Base-by-base conservation (phyloP, 2,329 filamentous ascomycete genomes). In the Lasiodiplodia sp. region DNA sequence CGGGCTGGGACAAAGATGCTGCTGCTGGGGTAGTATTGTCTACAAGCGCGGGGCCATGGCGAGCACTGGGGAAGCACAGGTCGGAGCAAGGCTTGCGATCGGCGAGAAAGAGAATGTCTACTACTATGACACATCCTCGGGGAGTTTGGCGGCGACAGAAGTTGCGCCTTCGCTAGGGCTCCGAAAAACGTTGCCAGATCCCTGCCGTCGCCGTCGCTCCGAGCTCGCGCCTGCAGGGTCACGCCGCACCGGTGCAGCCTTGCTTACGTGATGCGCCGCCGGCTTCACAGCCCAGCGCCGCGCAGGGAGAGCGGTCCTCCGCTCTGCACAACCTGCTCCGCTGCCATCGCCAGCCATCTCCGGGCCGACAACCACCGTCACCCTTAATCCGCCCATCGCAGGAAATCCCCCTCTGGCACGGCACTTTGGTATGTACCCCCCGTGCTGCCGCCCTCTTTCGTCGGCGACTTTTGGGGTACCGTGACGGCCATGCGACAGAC, bases 101-200 rank as follows among this genome's bases (percentile, higher is more conserved):
- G 44, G 31, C 60, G 31, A 16, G 31, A 38, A 40, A 28, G 18
- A 52, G 40, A 55, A 44, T 28, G 51, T 28, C 34, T 52, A 64
- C 51, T 64, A 56, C 66, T 62, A 53, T 68, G 66, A 68, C 66
- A 68, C 66, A 68, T 68, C 47, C 25, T 40, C 44, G 55, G 66
- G 56, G 66, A 68, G 28, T 64, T 64, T 64, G 60, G 60, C 60
- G 60, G 60, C 18, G 44, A 64, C n/a, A 52, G n/a, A 60, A 38
- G 60, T 64, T 64, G 60, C 60, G 60, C 44, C 60, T 64, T 52
- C 44, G 60, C 44, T 51, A 47, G 40, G 58, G 58, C 34, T 28
- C 44, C 58, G 31, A 64, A 64, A 64, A 49, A 60, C 55, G 53
- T 67, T 67, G 40, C 47, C 62, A 53, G 49, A 53, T 40, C 62